These are phyloP conservation scores for Aspergillus brasiliensis DNA, from an alignment of 2,329 filamentous ascomycete species.

Conservation along the genomic window DNA sequence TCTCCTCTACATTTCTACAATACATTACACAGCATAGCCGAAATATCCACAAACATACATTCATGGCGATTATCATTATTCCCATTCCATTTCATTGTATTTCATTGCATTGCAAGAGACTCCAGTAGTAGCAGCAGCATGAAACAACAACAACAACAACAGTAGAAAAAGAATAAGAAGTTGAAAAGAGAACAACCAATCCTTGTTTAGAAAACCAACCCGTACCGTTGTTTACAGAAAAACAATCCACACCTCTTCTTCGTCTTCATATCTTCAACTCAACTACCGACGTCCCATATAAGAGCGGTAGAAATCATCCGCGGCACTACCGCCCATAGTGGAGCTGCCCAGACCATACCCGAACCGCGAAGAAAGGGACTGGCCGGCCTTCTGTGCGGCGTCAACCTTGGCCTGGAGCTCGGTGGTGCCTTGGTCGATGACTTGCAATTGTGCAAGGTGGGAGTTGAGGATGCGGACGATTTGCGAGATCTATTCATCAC, in stretches of 20 bases:
- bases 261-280: neutral
- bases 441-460: constrained; percentile 87
- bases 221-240: constrained; percentile 1
- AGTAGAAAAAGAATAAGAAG: neutral
- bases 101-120: neutral
- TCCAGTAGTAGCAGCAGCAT: neutral
- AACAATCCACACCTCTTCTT: too few relatives aligned
- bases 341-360: constrained; percentile 40
- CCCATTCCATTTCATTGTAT: neutral
- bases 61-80: constrained; percentile 4
- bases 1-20: neutral
- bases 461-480: constrained; percentile 94
- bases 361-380: constrained; percentile 50
- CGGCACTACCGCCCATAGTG: constrained; percentile 49
- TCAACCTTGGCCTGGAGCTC: constrained; percentile 79
- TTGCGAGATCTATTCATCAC: constrained; percentile 73
- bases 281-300: constrained; percentile 73
- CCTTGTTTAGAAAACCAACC: constrained; percentile 1
- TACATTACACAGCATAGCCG: neutral
- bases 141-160: neutral
- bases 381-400: constrained; percentile 77
- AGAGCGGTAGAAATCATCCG: constrained; percentile 88
- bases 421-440: constrained; percentile 84
- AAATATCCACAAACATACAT: neutral
- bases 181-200: neutral